Conservation (phyloP, 106 monocot species). For the Ottelia alismoides region DNA sequence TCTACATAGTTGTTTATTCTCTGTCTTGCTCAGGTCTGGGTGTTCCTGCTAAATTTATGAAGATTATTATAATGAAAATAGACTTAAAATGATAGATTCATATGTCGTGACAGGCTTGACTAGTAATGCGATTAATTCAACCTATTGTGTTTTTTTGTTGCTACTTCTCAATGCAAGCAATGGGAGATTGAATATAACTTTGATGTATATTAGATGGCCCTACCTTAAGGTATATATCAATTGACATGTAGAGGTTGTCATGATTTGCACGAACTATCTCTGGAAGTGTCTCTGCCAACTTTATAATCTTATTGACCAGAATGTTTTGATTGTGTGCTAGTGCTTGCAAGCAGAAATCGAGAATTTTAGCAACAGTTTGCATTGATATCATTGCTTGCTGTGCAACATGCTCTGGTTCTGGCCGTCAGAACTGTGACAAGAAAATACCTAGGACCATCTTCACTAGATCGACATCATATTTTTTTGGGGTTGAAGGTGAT, state of each 20-base stretch:
- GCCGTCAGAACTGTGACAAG: constrained; percentile 26
- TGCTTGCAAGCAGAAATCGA: constrained; percentile 51
- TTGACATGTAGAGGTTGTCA: constrained; percentile 59
- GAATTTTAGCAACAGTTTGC: constrained; percentile 31
- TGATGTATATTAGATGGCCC: neutral
- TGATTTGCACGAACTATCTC: constrained; percentile 53
- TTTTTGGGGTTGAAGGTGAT: constrained; percentile 9
- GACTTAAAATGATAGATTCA: neutral
- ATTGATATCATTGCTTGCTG: constrained; percentile 20
- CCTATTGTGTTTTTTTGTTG: neutral
- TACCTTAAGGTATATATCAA: constrained; percentile 84
- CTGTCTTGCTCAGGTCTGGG: constrained; percentile 55
- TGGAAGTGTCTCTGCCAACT: constrained; percentile 42
- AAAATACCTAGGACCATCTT: constrained; percentile 62
- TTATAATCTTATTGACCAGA: constrained; percentile 33
- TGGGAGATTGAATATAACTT: no score
- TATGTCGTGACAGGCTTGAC: neutral
- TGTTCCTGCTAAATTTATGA: constrained; percentile 31
- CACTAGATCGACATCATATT: constrained; percentile 37
- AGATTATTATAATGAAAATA: no score
- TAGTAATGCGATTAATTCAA: neutral
- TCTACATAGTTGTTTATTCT: constrained; percentile 51
- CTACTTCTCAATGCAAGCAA: neutral
- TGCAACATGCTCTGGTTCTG: constrained; percentile 15
- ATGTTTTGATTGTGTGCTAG: constrained; percentile 25